Evolutionary conservation across 257 asterid genomes (phyloP).

Genomic region (Buddleja alternifolia): DNA sequence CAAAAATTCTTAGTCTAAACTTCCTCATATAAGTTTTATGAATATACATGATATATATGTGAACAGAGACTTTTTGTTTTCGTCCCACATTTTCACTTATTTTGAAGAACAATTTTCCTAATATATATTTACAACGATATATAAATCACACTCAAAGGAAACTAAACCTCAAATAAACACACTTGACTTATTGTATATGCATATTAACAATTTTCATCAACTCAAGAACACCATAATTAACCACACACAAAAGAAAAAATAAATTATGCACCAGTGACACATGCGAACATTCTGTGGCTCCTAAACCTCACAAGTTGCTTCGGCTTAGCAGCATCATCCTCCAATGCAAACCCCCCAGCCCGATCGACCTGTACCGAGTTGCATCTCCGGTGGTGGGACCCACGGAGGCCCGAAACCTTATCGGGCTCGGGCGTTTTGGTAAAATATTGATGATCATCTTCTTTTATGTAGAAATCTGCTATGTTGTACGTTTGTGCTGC

Average conservation of each 20-base stretch:
- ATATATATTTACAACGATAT: constrained; percentile 32
- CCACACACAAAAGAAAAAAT: not conserved
- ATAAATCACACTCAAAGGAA: not conserved
- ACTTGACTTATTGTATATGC: not conserved
- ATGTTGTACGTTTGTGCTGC: constrained; percentile 38
- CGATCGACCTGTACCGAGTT: constrained; percentile 43
- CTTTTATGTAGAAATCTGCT: constrained; percentile 44
- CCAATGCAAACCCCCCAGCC: constrained; percentile 26
- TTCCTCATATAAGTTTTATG: not conserved
- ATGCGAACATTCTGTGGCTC: constrained; percentile 61
- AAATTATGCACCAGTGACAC: constrained; percentile 53
- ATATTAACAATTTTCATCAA: not conserved
- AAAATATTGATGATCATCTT: constrained; percentile 19
- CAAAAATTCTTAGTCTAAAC: not conserved
- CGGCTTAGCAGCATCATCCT: constrained; percentile 27
- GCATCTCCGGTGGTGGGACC: constrained; percentile 44
- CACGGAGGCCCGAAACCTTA: constrained; percentile 5
- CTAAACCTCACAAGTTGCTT: constrained; percentile 55
- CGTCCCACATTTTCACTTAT: constrained; percentile 8
- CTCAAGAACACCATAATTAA: not conserved
- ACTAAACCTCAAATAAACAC: not conserved
- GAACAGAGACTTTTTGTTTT: constrained; percentile 7
- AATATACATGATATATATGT: not conserved
- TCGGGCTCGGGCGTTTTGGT: constrained; percentile 15
- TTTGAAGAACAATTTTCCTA: constrained; percentile 8